Conservation (phyloP, 2,329 filamentous ascomycete genomes). For the Claviceps digitariae region DNA sequence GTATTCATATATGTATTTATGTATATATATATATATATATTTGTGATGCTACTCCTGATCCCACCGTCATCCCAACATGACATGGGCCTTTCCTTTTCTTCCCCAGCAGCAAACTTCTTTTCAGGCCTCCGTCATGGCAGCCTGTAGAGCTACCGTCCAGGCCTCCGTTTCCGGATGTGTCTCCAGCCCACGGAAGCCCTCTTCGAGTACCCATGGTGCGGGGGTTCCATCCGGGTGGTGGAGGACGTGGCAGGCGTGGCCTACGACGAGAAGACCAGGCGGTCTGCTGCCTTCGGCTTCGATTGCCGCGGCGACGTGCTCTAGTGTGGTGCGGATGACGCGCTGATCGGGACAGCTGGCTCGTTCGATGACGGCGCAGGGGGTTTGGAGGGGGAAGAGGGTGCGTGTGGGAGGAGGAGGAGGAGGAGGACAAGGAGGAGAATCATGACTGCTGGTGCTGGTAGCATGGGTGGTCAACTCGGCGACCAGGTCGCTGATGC, state of each 20-base stretch:
- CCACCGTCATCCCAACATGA: too few species aligned
- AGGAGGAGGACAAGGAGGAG: background rate
- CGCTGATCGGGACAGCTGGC: slow-evolving; percentile 91
- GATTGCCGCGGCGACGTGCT: slow-evolving; percentile 66
- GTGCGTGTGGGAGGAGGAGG: slow-evolving; percentile 11
- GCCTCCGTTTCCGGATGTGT: slow-evolving; percentile 37
- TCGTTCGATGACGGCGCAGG: slow-evolving; percentile 85
- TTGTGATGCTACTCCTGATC: too few species aligned
- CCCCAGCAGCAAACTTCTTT: too few species aligned
- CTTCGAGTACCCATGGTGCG: slow-evolving; percentile 69
- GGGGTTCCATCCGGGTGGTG: slow-evolving; percentile 24
- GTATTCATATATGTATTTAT: too few species aligned
- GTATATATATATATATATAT: too few species aligned
- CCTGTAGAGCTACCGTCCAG: background rate
- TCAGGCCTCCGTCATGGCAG: background rate
- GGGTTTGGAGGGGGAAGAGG: slow-evolving; percentile 63
- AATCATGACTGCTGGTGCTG: background rate
- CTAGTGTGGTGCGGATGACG: slow-evolving; percentile 76
- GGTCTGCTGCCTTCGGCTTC: slow-evolving; percentile 82
- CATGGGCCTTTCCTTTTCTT: too few species aligned
- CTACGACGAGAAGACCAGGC: slow-evolving; percentile 77
- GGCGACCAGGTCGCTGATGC: slow-evolving; percentile 58
- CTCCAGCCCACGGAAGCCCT: slow-evolving; percentile 68
- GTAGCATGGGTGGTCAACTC: slow-evolving; percentile 35
- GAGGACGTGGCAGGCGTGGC: slow-evolving; percentile 69